Base-by-base conservation (phyloP, 2,329 filamentous ascomycete species). In the Scedosporium dehoogii region DNA sequence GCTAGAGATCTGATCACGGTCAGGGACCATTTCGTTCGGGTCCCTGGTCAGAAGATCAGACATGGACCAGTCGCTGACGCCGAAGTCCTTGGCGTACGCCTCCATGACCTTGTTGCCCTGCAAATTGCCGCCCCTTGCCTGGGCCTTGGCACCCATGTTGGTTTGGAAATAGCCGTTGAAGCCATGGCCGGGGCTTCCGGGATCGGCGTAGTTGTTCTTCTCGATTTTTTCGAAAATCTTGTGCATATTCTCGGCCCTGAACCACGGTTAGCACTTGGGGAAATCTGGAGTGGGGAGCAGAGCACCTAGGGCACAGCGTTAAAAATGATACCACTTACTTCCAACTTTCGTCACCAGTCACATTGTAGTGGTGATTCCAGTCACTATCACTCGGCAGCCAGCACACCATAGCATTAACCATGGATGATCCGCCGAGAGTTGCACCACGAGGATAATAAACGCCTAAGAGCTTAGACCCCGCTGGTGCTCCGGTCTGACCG, bases 261-360 rank as follows among this genome's bases (percentile, higher is more conserved):
- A 38, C 18, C 27, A 10, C 3, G 12, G 60, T 62, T 46, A 62
- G 60, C 9, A 21, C 25, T 23, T 33, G 5, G 16, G n/a, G n/a
- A 27, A 14, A 16, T 9, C 1, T 16, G 14, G 18, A 0, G 12
- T 12, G 16, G 3, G 33, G 9, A 6, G 23, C n/a, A 16, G 21
- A 44, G 16, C 12, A 12, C 14, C 16, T 3, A n/a, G 16, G 59
- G 25, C 14, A 18, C 10, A 12, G 14, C 10, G n/a, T n/a, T 6
- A 38, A 12, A 12, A 10, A 12, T 3, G 23, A 42, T n/a, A 27
- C 7, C 1, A 60, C 59, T 53, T 46, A n/a, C 14, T 44, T 69
- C 79, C 78, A 81, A 0, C 73, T 73, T 2, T 64, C 57, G 65
- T 81, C 79, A 2, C 76, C 76, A 0, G 79, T 81, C 2, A 78